Base-by-base conservation (phyloP, 139 green algal species). In the Chlorella vulgaris region DNA sequence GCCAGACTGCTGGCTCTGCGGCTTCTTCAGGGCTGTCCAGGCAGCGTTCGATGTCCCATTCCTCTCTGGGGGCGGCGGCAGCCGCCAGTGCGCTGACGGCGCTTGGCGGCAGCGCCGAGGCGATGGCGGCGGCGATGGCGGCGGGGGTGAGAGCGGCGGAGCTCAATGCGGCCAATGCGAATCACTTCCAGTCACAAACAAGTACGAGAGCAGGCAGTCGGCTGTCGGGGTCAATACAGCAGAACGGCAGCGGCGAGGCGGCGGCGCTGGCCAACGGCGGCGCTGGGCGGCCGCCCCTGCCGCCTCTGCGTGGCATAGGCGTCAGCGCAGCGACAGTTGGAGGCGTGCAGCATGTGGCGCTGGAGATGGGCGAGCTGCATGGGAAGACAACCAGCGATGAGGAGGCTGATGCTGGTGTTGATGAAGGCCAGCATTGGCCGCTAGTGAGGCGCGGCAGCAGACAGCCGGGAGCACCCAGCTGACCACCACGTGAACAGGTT, bases 71-170 rank as follows among this genome's bases (percentile, higher is more conserved):
- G 18, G 69, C 69, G 15, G 69, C 69, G 10, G 69, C 40, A 24
- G 69, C 69, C 2, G 69, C 69, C 13, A 61, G 6, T 3, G 69
- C 69, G 26, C 40, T 76, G 2, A 39, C 15, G 42, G 28, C 50
- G 42, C 21, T 50, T 4, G 42, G 42, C 40, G 69, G 69, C 69
- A 26, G 40, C 8, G 28, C 38, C 6, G 69, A 76, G 6, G 21
- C 69, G 0, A 65, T 65, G 55, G 55, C 55, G 55, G 38, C 40
- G 2, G 69, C 69, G n/a, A 7, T 76, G 42, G 65, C 65, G 65
- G 65, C 65, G 1, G 69, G 69, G 10, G 42, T 76, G 69, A 26
- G 69, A 19, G 69, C 69, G 7, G 69, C 69, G 2, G 69, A 76
- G 69, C 69, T 76, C 3, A 36, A 51, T 26, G 47, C 47, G 13